Base-by-base conservation (phyloP, 768 basidiomycete genomes). In the Tylopilus balloui region DNA sequence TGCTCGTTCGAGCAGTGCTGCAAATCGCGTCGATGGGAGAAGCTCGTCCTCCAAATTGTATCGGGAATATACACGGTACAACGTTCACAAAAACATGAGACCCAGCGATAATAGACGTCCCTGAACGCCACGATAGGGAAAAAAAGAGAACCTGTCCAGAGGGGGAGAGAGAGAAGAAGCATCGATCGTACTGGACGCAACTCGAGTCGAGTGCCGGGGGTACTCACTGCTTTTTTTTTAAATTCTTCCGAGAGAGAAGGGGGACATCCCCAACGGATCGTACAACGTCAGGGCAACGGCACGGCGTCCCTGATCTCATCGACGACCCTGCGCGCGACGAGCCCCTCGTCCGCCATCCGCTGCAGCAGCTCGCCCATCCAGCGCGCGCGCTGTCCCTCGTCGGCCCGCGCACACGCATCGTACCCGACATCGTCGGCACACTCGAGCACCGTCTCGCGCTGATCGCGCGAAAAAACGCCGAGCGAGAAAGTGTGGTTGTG, bases 371-470 rank as follows among this genome's bases (percentile, higher is more conserved):
- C 14, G 9, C 43, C 24, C 56, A 59, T 66, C 63, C 63, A 64
- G 8, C 31, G 9, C 14, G 24, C 9, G 19, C 48, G 44, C 45
- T 53, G 38, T 3, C 41, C 62, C 40, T 50, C 50, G 5, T 43
- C 49, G 1, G 12, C 35, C 24, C 29, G 15, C 40, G 1, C 35
- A 28, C 29, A 14, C 40, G 1, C 32, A 13, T 50, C 51, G 7
- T 64, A 62, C 40, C 42, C 56, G 31, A 66, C 36, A 4, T 67
- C 62, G 4, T 64, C 64, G 2, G 59, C 64, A 27, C 47, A 53
- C 32, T 66, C 64, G 8, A 67, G 29, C 29, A 64, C n/a, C 12
- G 34, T 45, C 44, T 67, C 63, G 11, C 64, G 55, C 34, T 64
- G 56, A n/a, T 66, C 64, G 8, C 58, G 39, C 4, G 23, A 59